phyloP scores from a whole-genome alignment of 2,329 filamentous ascomycete species.

The Penicillium polonicum region DNA sequence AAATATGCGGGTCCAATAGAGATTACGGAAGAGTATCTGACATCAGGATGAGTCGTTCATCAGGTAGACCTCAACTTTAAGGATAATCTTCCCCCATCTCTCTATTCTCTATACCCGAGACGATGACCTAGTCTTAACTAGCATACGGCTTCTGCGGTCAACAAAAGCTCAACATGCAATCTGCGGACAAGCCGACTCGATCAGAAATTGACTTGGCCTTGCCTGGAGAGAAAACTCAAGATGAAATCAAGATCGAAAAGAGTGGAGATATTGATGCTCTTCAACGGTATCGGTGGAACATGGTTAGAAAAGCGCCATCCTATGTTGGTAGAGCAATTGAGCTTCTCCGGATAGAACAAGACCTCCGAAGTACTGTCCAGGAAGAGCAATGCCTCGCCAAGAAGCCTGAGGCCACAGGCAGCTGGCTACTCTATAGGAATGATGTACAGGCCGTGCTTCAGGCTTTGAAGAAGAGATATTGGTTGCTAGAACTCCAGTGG shows the following conservation, averaged over 20 bases:
- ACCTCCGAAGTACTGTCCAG: neutral
- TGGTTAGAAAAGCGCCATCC: neutral
- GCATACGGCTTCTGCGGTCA: neutral
- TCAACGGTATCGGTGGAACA: neutral
- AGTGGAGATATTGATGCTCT: neutral
- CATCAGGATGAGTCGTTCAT: conserved; percentile 2
- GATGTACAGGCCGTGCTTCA: neutral
- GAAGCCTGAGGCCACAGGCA: neutral
- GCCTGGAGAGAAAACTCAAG: neutral
- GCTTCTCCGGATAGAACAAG: conserved; percentile 1
- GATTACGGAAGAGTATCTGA: neutral
- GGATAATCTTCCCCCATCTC: neutral
- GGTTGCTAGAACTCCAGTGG: neutral
- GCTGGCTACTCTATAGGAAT: neutral
- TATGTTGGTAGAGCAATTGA: neutral
- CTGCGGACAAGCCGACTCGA: neutral
- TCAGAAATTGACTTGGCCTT: neutral
- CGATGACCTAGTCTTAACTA: neutral
- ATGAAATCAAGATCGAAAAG: neutral
- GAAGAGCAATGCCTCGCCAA: neutral
- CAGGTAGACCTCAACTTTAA: neutral
- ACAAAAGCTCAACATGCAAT: neutral
- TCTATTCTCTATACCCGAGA: neutral
- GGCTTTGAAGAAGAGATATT: neutral
- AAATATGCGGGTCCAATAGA: neutral